Evolutionary conservation across 306 rosid species (phyloP).

Genomic region (Rosa rugosa): DNA sequence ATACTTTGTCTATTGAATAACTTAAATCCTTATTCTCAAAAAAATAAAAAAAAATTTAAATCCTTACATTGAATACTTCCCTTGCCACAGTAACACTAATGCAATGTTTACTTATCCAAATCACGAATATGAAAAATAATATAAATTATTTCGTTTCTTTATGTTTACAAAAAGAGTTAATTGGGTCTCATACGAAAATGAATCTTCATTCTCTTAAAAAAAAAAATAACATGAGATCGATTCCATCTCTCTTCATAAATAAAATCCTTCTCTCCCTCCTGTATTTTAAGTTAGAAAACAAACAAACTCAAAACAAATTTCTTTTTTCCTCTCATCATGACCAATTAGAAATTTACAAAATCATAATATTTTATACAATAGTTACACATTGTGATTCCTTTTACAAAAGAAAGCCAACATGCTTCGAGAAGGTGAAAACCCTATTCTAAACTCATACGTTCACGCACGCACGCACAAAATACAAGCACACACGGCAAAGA

Average conservation of each 20-base stretch:
- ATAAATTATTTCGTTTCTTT: no score
- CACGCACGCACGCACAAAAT: slow-evolving; percentile 4
- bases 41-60: no score
- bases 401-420: neutral
- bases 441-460: neutral
- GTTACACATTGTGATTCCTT: neutral
- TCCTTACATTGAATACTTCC: neutral
- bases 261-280: neutral
- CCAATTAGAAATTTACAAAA: neutral
- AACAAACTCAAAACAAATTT: neutral
- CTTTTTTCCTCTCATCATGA: neutral
- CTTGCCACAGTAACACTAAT: no score
- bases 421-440: slow-evolving; percentile 14
- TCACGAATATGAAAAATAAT: neutral
- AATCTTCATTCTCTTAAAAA: no score
- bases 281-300: neutral
- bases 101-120: no score
- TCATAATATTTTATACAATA: neutral
- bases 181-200: neutral
- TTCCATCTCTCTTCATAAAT: neutral
- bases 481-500: neutral
- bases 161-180: no score
- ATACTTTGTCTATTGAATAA: no score
- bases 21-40: no score
- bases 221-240: neutral